Evolutionary conservation across 148 eudicot genomes (phyloP).

Genomic region (Camellia sinensis): DNA sequence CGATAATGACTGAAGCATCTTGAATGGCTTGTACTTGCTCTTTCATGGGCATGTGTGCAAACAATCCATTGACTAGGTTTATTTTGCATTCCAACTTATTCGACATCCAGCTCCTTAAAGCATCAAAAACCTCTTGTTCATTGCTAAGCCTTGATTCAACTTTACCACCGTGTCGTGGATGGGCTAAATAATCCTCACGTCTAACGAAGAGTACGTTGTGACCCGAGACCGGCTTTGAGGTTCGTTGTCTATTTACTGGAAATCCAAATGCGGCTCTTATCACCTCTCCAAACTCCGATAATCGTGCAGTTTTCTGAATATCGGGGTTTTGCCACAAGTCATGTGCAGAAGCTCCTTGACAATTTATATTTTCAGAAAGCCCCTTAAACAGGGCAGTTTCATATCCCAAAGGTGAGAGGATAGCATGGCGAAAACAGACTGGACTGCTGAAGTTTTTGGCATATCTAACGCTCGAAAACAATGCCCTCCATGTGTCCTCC

Average conservation of each 20-base stretch:
- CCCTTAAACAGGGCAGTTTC: conserved; percentile 91
- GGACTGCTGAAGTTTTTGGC: conserved; percentile 77
- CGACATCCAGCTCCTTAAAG: conserved; percentile 60
- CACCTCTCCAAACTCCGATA: conserved; percentile 96
- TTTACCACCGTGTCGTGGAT: conserved; percentile 94
- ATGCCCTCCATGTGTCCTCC: conserved; percentile 92
- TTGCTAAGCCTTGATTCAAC: conserved; percentile 80
- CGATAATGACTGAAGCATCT: conserved; percentile 86
- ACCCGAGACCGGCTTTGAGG: conserved; percentile 40
- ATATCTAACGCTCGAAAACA: conserved; percentile 76
- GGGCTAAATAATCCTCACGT: conserved; percentile 92
- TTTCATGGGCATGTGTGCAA: conserved; percentile 93
- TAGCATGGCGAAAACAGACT: conserved; percentile 88
- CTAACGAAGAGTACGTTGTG: conserved; percentile 77
- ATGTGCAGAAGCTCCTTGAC: conserved; percentile 72
- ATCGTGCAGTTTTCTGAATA: conserved; percentile 65
- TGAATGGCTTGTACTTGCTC: conserved; percentile 87
- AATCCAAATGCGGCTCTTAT: conserved; percentile 76
- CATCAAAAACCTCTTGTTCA: conserved; percentile 79
- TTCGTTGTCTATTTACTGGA: conserved; percentile 53
- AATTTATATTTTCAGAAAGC: conserved; percentile 55
- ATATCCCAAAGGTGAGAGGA: conserved; percentile 80
- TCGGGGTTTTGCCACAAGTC: conserved; percentile 77
- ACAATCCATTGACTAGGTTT: conserved; percentile 74
- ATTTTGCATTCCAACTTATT: conserved; percentile 47